Percentiles rank a stretch among this genome's conserved stretches.
Evolutionary conservation across 495 filamentous ascomycete genomes (phyloP).

Genomic region (Aspergillus diversus): DNA sequence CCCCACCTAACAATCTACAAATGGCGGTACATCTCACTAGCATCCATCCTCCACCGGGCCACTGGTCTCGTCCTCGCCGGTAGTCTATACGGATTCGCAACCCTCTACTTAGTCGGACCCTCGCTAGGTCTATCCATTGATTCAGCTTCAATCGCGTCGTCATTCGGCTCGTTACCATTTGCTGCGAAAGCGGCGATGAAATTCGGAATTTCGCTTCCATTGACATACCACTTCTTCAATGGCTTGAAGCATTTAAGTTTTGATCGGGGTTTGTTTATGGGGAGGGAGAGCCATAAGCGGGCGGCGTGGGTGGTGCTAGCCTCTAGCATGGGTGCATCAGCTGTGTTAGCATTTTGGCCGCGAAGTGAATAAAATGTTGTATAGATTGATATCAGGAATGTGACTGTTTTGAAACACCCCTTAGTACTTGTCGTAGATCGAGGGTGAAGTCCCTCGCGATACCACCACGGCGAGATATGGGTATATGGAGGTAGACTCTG

Average conservation of each 20-base stretch:
- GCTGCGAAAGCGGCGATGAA: conserved; percentile 64
- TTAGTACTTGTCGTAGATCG: too few relatives aligned
- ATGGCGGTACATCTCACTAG: conserved; percentile 72
- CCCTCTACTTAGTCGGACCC: conserved; percentile 73
- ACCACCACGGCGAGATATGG: too few relatives aligned
- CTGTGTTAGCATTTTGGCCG: neutral
- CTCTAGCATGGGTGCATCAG: neutral
- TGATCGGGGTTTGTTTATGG: neutral
- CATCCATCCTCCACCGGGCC: conserved; percentile 68
- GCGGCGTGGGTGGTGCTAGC: neutral
- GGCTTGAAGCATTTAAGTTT: conserved; percentile 69
- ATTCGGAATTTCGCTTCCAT: conserved; percentile 65
- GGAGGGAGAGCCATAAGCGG: neutral
- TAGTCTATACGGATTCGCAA: conserved; percentile 66
- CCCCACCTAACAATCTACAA: conserved; percentile 81
- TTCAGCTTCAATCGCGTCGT: conserved; percentile 64
- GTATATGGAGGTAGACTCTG: too few relatives aligned
- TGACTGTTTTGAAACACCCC: too few relatives aligned
- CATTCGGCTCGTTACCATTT: conserved; percentile 64
- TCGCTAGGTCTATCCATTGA: conserved; percentile 25
- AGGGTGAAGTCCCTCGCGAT: too few relatives aligned
- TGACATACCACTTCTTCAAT: conserved; percentile 75
- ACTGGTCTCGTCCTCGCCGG: conserved; percentile 66
- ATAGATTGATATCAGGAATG: too few relatives aligned
- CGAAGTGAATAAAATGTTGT: too few relatives aligned